Conservation (phyloP, 2,329 filamentous ascomycete genomes). For the Neurospora sp. region DNA sequence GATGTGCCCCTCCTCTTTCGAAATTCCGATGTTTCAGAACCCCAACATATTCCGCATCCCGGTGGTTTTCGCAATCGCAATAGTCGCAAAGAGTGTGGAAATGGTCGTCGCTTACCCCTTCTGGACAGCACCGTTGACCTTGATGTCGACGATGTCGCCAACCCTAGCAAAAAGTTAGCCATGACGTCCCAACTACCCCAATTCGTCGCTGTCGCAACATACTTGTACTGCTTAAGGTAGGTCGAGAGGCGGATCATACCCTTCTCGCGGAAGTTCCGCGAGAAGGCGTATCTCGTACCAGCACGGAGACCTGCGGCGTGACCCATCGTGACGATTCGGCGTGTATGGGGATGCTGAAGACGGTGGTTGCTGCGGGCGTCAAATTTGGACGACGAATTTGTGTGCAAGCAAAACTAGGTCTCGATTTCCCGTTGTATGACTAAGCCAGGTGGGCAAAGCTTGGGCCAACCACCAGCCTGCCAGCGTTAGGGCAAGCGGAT, state of each 20-base stretch:
- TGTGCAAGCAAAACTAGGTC: slow-evolving; percentile 18
- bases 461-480: slow-evolving; percentile 1
- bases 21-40: neutral
- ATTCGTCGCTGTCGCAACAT: slow-evolving; percentile 24
- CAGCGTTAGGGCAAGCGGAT: slow-evolving; percentile 17
- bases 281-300: slow-evolving; percentile 90
- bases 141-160: slow-evolving; percentile 98
- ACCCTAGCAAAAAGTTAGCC: slow-evolving; percentile 55
- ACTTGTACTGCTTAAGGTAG: slow-evolving; percentile 92
- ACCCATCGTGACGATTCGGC: slow-evolving; percentile 57
- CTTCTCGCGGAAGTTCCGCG: slow-evolving; percentile 87
- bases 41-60: slow-evolving; percentile 4
- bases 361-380: slow-evolving; percentile 16
- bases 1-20: neutral
- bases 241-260: slow-evolving; percentile 88
- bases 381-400: slow-evolving; percentile 25
- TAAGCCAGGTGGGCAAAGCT: slow-evolving; percentile 13
- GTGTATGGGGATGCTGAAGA: slow-evolving; percentile 23
- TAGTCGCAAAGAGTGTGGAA: slow-evolving; percentile 7
- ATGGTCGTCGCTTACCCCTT: slow-evolving; percentile 64
- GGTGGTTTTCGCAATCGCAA: neutral
- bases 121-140: slow-evolving; percentile 96
- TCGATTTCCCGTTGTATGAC: slow-evolving; percentile 14
- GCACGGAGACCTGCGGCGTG: slow-evolving; percentile 79
- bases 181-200: slow-evolving; percentile 2